phyloP scores from a whole-genome alignment of 352 stramenopile species.

The Pythium phragmiticola region DNA sequence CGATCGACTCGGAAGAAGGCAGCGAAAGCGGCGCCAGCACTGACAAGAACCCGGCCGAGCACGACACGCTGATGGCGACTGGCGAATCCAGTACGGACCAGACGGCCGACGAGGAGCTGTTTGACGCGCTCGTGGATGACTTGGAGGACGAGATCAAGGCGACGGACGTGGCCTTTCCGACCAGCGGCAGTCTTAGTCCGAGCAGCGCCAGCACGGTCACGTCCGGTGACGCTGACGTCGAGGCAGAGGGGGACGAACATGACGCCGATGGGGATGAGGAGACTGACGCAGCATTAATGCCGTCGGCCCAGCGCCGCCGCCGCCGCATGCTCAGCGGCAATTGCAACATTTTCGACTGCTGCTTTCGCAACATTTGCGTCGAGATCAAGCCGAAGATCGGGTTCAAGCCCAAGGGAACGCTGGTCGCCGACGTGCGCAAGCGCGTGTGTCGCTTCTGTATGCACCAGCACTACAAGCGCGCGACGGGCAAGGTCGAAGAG shows the following conservation, averaged over 20 bases:
- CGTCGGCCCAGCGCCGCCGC: constrained; percentile 8
- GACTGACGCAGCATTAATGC: background rate
- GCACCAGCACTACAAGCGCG: constrained; percentile 86
- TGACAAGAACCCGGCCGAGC: constrained; percentile 22
- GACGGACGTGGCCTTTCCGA: too few species aligned
- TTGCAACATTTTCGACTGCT: constrained; percentile 80
- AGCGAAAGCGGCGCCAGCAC: constrained; percentile 6
- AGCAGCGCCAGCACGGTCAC: constrained; percentile 18
- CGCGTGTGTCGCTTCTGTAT: constrained; percentile 84
- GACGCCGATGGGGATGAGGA: constrained; percentile 26
- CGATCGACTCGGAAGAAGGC: constrained; percentile 17
- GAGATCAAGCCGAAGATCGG: constrained; percentile 89
- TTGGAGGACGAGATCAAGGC: constrained; percentile 9
- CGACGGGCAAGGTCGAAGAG: constrained; percentile 70
- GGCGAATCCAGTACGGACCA: constrained; percentile 28
- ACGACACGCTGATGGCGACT: constrained; percentile 14
- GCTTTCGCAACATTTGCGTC: constrained; percentile 84
- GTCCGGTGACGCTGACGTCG: background rate
- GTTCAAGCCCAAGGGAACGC: constrained; percentile 58
- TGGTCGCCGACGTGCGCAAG: constrained; percentile 61
- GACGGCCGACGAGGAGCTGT: constrained; percentile 34
- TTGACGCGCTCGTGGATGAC: constrained; percentile 17
- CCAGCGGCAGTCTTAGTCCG: background rate
- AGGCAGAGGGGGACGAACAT: constrained; percentile 12
- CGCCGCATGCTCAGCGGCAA: constrained; percentile 36